These are phyloP conservation scores for Plectosphaerella sp. DNA, from an alignment of 2,329 filamentous ascomycete species.

Conservation along the genomic window DNA sequence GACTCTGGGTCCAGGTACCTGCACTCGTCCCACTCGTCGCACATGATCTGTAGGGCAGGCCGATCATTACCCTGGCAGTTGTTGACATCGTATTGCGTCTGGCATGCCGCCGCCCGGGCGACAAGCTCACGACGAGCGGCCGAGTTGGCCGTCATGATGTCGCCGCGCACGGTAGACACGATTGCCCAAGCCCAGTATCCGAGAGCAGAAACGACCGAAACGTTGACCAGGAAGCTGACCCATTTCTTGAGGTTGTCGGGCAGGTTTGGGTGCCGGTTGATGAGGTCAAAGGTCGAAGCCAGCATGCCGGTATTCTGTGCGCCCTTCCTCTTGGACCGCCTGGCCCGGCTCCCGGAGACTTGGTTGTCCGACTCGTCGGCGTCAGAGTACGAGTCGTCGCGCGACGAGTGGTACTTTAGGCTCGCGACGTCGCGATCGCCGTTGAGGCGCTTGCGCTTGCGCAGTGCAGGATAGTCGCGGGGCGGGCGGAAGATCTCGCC, in stretches of 20 bases:
- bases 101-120: constrained; percentile 69
- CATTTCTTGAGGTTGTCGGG: constrained; percentile 57
- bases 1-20: constrained; percentile 79
- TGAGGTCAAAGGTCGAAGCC: constrained; percentile 39
- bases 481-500: constrained; percentile 57
- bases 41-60: constrained; percentile 69
- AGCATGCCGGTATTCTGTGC: constrained; percentile 25
- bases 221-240: constrained; percentile 59
- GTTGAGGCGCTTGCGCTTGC: constrained; percentile 50
- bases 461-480: constrained; percentile 31
- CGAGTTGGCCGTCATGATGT: constrained; percentile 69
- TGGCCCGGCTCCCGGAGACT: constrained; percentile 2
- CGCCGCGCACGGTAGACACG: constrained; percentile 65
- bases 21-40: constrained; percentile 78
- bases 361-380: constrained; percentile 20
- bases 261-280: constrained; percentile 54
- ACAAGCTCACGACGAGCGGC: constrained; percentile 65
- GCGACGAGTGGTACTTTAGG: constrained; percentile 36
- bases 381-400: constrained; percentile 43
- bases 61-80: constrained; percentile 61
- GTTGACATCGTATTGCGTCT: constrained; percentile 70
- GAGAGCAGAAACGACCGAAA: constrained; percentile 50
- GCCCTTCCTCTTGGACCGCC: constrained; percentile 13
- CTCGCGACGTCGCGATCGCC: constrained; percentile 49
- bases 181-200: constrained; percentile 67